Base-by-base conservation (phyloP, 192 early-diverging fungal species). In the Chytriomyces sp. region DNA sequence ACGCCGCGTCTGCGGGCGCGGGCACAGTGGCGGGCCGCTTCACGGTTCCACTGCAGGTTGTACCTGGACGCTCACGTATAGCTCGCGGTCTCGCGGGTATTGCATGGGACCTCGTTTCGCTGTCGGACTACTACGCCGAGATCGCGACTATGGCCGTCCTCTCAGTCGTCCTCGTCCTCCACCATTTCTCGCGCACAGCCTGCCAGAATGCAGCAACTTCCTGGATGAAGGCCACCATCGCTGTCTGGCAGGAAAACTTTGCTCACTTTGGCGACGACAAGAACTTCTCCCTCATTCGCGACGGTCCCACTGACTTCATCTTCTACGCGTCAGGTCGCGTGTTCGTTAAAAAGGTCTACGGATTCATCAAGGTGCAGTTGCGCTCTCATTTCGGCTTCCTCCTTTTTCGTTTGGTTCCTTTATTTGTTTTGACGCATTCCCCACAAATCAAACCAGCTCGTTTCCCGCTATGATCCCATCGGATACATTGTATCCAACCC, bases 271-370 rank as follows among this genome's bases (percentile, higher is more conserved):
- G 92, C 34, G 84, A 90, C 64, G 74, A 77, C 28, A 56, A 67
- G 8, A 85, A 85, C 59, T 78, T 79, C 75, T 73, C 74, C 60
- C 61, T 91, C 39, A 75, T 88, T 31, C 73, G 85, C 65, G 93
- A 95, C 75, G 90, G 89, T 39, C 89, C 92, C 3, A 57, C 85
- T 1, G 89, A 93, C 66, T 90, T 86, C 79, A 72, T 93, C 25
- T 84, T 94, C 39, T 93, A 92, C 61, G 88, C 89, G 41, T 88
- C 90, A 70, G 93, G 93, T 2, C 82, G 93, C 5, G 76, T 85
- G 19, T 88, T 81, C 53, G 77, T 90, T 80, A 81, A 88, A 69
- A 88, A 81, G 75, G 84, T 84, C 3, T 90, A 92, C 65, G 90
- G 91, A 31, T 88, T 79, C 53, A 58, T 94, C 38, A 76, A 72